A percentile compares a stretch with the other conserved stretches of the same genome.
Conservation (phyloP, 352 stramenopile species). For the Achlya hypogyna region DNA sequence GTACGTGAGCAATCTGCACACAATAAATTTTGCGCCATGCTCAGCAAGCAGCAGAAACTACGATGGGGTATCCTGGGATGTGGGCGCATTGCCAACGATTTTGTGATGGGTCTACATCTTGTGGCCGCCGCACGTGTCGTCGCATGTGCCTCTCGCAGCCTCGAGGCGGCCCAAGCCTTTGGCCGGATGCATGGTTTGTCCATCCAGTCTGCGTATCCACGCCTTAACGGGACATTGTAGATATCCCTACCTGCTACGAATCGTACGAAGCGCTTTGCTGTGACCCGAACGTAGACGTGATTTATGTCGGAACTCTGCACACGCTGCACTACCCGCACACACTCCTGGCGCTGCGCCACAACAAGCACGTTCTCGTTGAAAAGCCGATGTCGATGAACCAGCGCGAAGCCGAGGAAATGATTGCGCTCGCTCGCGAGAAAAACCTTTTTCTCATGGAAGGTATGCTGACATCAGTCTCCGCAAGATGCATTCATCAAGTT, state of each 20-base stretch:
- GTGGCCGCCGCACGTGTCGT: slow-evolving; percentile 24
- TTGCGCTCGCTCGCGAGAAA: slow-evolving; percentile 49
- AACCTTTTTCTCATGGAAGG: slow-evolving; percentile 77
- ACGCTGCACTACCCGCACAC: slow-evolving; percentile 71
- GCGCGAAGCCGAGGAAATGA: slow-evolving; percentile 58
- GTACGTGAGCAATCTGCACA: too few relatives aligned
- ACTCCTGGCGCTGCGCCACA: slow-evolving; percentile 58
- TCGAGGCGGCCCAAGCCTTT: slow-evolving; percentile 40
- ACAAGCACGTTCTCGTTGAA: slow-evolving; percentile 90
- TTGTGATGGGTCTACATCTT: slow-evolving; percentile 32
- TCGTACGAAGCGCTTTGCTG: slow-evolving; percentile 77
- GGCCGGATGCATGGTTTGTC: slow-evolving; percentile 28
- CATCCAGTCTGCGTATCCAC: not conserved
- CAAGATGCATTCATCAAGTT: not conserved
- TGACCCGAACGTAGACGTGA: slow-evolving; percentile 78
- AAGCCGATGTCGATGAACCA: slow-evolving; percentile 89
- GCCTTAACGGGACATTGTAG: slow-evolving; percentile 16
- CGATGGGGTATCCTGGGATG: slow-evolving; percentile 64
- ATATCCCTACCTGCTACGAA: slow-evolving; percentile 52
- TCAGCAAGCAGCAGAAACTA: too few relatives aligned
- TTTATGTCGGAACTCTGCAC: slow-evolving; percentile 91
- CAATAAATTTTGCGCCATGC: too few relatives aligned
- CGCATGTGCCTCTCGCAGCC: slow-evolving; percentile 42
- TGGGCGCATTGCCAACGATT: slow-evolving; percentile 56
- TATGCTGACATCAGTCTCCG: slow-evolving; percentile 23